Conservation (phyloP, 129 eudicot genomes). For the Chrysanthemum makinoi region DNA sequence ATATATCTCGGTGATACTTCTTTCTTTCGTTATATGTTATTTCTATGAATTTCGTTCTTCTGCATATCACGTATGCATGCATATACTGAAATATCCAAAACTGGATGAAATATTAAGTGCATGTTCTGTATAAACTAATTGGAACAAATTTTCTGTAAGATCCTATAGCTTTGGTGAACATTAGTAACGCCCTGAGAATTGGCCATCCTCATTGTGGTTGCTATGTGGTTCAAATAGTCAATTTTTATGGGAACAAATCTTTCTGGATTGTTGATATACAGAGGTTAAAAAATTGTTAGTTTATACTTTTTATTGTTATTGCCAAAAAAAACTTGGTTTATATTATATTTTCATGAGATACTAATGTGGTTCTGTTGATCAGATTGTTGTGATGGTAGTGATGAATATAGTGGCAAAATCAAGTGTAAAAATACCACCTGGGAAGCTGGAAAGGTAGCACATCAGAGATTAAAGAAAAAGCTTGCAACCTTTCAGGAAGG, state of each 20-base stretch:
- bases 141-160: not conserved
- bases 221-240: not conserved
- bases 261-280: not conserved
- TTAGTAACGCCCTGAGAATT: not conserved
- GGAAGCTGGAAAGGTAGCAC: slow-evolving; percentile 95
- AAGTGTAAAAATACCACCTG: slow-evolving; percentile 85
- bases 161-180: not conserved
- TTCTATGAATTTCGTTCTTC: too few relatives aligned
- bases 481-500: slow-evolving; percentile 75
- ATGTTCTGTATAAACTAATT: not conserved
- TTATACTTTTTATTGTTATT: not conserved
- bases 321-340: too few relatives aligned
- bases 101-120: not conserved
- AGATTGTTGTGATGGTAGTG: slow-evolving; percentile 99
- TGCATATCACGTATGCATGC: not conserved
- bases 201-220: not conserved
- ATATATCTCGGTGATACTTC: slow-evolving; percentile 59
- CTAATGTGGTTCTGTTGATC: slow-evolving; percentile 17
- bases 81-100: not conserved
- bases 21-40: not conserved
- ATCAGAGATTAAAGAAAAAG: slow-evolving; percentile 79
- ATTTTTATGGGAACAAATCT: not conserved
- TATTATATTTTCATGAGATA: too few relatives aligned
- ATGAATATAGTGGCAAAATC: slow-evolving; percentile 80
- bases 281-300: not conserved